phyloP scores from a whole-genome alignment of 352 stramenopile genomes.

The Globisporangium canariense region DNA sequence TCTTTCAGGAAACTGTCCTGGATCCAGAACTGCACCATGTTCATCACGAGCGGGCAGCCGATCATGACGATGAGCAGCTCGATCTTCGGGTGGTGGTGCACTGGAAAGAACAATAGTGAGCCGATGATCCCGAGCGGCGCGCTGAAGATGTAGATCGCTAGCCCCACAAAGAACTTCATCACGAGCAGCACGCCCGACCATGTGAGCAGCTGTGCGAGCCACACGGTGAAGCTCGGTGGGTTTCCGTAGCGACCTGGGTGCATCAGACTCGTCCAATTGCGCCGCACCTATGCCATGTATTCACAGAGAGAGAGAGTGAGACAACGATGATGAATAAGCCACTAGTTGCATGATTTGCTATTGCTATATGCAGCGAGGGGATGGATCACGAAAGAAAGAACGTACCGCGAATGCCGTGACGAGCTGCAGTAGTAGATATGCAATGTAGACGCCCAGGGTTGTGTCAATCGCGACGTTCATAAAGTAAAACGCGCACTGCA shows the following conservation, averaged over 20 bases:
- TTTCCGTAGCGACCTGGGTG: conserved; percentile 66
- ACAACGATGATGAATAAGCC: no score
- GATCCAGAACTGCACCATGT: conserved; percentile 87
- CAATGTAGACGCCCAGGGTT: conserved; percentile 78
- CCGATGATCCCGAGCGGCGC: conserved; percentile 55
- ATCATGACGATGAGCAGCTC: conserved; percentile 86
- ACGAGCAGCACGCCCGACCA: conserved; percentile 62
- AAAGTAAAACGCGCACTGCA: conserved; percentile 82
- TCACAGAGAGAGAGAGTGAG: not conserved
- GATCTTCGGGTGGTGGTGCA: conserved; percentile 68
- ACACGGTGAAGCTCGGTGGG: conserved; percentile 61
- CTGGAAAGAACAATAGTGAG: conserved; percentile 61
- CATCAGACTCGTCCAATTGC: conserved; percentile 57
- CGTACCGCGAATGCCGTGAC: conserved; percentile 54
- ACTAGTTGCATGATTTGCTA: no score
- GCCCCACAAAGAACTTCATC: conserved; percentile 70
- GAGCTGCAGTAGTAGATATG: conserved; percentile 67
- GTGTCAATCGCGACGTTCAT: conserved; percentile 87
- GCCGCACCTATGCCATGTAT: conserved; percentile 29
- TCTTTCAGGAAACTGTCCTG: conserved; percentile 82
- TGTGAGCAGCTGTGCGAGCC: conserved; percentile 56
- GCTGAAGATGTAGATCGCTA: conserved; percentile 61
- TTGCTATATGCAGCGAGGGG: not conserved
- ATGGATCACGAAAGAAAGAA: not conserved
- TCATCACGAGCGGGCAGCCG: conserved; percentile 79